Conservation (phyloP, 176 grass and related monocot species). For the Oryza glumipatula region DNA sequence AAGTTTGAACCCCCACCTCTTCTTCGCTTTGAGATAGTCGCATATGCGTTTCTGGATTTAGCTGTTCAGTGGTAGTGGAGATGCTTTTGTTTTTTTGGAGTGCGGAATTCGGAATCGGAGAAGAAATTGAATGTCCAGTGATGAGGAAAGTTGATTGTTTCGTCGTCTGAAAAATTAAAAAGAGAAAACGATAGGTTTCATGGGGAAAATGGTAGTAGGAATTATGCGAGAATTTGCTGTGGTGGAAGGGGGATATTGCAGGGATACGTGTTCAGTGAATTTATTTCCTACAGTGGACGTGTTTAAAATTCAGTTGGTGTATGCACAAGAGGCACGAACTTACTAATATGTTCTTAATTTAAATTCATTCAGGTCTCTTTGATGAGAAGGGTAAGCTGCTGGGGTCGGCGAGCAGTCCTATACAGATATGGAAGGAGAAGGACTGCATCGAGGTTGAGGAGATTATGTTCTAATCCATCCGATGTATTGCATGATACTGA, state of each 20-base stretch:
- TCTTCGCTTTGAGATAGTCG: background rate
- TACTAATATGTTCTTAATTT: background rate
- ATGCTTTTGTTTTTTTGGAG: background rate
- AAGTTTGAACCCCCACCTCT: background rate
- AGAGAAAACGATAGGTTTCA: conserved; percentile 9
- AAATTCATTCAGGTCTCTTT: conserved; percentile 66
- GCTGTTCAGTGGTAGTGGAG: background rate
- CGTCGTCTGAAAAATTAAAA: too few species aligned
- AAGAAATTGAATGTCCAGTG: background rate
- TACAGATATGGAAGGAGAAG: conserved; percentile 99
- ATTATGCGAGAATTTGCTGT: background rate
- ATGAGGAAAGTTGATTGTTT: background rate
- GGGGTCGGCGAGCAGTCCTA: conserved; percentile 78
- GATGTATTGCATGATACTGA: background rate
- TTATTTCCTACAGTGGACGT: background rate
- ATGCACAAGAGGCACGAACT: background rate
- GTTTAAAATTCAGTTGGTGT: background rate
- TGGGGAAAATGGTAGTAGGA: background rate
- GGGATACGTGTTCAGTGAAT: background rate
- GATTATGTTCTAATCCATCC: conserved; percentile 11
- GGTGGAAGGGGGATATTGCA: background rate
- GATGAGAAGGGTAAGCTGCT: conserved; percentile 76
- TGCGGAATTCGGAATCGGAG: background rate
- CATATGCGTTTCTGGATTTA: background rate
- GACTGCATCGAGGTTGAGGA: conserved; percentile 83